phyloP scores from a whole-genome alignment of 169 alveolate species.

The Haemoproteus tartakovskyi region DNA sequence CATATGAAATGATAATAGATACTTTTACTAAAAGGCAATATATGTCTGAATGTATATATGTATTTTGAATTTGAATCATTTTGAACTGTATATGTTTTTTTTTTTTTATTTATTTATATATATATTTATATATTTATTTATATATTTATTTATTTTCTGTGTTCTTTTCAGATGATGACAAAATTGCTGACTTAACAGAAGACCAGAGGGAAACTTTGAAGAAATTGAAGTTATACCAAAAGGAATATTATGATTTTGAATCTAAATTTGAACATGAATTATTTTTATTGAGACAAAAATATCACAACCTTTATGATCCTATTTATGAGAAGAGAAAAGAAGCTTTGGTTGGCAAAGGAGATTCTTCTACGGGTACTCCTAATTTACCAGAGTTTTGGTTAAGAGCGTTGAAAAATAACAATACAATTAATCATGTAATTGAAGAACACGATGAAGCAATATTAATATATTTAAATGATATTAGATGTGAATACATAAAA shows the following conservation, averaged over 20 bases:
- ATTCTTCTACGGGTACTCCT: conserved; percentile 42
- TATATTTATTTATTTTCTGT: not conserved
- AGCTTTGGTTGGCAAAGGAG: conserved; percentile 61
- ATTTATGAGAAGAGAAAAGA: conserved; percentile 70
- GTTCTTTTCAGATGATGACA: conserved; percentile 21
- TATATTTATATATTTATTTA: no score
- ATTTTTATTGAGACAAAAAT: conserved; percentile 74
- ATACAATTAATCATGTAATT: conserved; percentile 73
- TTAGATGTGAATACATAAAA: conserved; percentile 77
- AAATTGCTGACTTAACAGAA: conserved; percentile 72
- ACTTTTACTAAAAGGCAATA: no score
- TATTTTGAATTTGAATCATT: not conserved
- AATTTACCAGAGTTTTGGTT: conserved; percentile 80
- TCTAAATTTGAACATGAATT: conserved; percentile 75
- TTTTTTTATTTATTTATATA: conserved; percentile 3
- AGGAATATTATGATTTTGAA: conserved; percentile 76
- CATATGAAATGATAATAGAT: no score
- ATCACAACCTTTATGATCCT: conserved; percentile 75
- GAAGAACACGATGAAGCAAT: conserved; percentile 79
- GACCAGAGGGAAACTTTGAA: conserved; percentile 72
- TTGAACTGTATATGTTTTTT: not conserved
- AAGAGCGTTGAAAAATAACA: conserved; percentile 79
- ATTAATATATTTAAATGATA: conserved; percentile 75
- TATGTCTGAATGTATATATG: no score
- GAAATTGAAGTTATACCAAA: conserved; percentile 70